Evolutionary conservation across 306 rosid genomes (phyloP).

Genomic region (Acacia confusa): DNA sequence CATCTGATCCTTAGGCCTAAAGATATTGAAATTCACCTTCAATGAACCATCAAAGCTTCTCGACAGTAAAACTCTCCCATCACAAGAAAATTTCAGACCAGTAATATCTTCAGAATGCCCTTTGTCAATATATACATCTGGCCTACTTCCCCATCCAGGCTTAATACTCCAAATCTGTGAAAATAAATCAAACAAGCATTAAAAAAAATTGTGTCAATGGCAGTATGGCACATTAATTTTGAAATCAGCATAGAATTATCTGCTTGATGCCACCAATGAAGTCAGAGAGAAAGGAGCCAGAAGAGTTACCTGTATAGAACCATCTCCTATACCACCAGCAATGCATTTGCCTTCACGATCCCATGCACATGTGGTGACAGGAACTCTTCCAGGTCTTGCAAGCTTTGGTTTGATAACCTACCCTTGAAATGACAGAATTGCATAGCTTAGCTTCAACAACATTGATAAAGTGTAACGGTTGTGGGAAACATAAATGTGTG

Average conservation of each 20-base stretch:
- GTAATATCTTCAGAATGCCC: slow-evolving; percentile 81
- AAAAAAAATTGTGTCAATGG: slow-evolving; percentile 25
- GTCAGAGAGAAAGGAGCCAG: background rate
- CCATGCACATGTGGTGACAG: slow-evolving; percentile 94
- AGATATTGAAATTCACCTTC: slow-evolving; percentile 54
- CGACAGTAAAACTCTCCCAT: slow-evolving; percentile 70
- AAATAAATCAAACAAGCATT: slow-evolving; percentile 28
- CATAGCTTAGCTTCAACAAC: slow-evolving; percentile 20
- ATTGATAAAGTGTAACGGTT: slow-evolving; percentile 8
- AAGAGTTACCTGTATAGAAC: slow-evolving; percentile 80
- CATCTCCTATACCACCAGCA: slow-evolving; percentile 93
- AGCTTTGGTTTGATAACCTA: slow-evolving; percentile 96
- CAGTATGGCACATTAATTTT: slow-evolving; percentile 6
- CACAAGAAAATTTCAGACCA: slow-evolving; percentile 74
- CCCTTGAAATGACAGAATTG: slow-evolving; percentile 32
- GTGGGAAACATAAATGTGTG: slow-evolving; percentile 3
- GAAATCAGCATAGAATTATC: slow-evolving; percentile 7
- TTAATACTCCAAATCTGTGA: slow-evolving; percentile 81
- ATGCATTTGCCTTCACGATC: slow-evolving; percentile 83
- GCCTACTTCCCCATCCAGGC: slow-evolving; percentile 98
- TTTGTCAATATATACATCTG: slow-evolving; percentile 67
- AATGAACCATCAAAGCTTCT: slow-evolving; percentile 84
- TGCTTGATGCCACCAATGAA: slow-evolving; percentile 7
- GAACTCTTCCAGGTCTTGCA: slow-evolving; percentile 87
- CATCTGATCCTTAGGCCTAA: background rate